A percentile compares a stretch with the other conserved stretches of the same genome.
Conservation (phyloP, 257 asterid species). For the Capsicum baccatum region DNA sequence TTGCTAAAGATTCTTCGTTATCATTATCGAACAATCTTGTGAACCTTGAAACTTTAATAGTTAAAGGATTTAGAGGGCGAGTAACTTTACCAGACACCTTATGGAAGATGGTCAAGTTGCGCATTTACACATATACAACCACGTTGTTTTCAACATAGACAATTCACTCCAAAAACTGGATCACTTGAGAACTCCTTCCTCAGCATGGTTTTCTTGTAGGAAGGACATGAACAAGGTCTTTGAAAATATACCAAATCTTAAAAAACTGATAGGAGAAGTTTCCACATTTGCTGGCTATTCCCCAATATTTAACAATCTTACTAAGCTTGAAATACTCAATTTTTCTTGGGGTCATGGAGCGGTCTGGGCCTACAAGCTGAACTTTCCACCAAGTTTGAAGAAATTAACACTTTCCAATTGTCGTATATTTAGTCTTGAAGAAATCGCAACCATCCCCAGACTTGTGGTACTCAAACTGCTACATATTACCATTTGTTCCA, state of each 20-base stretch:
- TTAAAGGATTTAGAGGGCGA: background rate
- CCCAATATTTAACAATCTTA: background rate
- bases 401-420: slow-evolving; percentile 19
- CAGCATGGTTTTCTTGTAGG: background rate
- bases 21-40: background rate
- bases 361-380: background rate
- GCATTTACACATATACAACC: background rate
- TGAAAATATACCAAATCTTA: background rate
- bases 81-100: background rate
- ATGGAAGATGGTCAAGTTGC: background rate
- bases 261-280: slow-evolving; percentile 22
- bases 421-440: background rate
- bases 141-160: background rate
- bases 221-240: background rate
- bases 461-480: slow-evolving; percentile 21
- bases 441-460: background rate
- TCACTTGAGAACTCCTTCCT: background rate
- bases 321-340: slow-evolving; percentile 19
- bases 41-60: slow-evolving; percentile 27
- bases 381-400: background rate
- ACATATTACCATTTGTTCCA: background rate
- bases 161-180: too few species aligned
- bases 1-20: background rate
- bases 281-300: background rate
- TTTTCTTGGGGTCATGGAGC: background rate